Percentiles rank a stretch among this genome's conserved stretches.
These are phyloP conservation scores for Taiwanofungus camphoratus DNA, from an alignment of 1,284 basidiomycete species.

Conservation along the genomic window DNA sequence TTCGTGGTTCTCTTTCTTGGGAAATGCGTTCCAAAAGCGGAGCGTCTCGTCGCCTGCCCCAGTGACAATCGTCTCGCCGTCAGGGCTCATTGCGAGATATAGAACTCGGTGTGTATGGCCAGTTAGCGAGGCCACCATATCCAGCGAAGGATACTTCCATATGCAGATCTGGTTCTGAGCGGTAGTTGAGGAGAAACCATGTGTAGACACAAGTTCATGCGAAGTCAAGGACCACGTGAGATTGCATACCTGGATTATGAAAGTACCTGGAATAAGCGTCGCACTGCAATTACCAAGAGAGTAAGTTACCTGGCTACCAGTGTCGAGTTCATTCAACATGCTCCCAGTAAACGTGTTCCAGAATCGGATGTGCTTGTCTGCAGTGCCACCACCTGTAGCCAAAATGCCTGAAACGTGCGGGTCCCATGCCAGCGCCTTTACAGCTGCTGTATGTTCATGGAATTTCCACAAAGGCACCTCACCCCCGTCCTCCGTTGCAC, in stretches of 20 bases:
- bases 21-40: slow-evolving; percentile 94
- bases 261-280: no score
- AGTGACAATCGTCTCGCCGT: slow-evolving; percentile 96
- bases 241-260: slow-evolving; percentile 80
- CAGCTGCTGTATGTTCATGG: slow-evolving; percentile 93
- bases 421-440: slow-evolving; percentile 98
- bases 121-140: slow-evolving; percentile 90
- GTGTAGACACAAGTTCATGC: slow-evolving; percentile 96
- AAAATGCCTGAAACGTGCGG: slow-evolving; percentile 90
- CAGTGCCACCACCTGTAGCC: slow-evolving; percentile 96
- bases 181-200: slow-evolving; percentile 91
- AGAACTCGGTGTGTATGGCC: slow-evolving; percentile 94
- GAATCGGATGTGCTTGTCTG: slow-evolving; percentile 95
- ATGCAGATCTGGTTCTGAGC: slow-evolving; percentile 98
- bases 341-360: slow-evolving; percentile 93
- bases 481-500: slow-evolving; percentile 37
- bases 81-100: slow-evolving; percentile 95
- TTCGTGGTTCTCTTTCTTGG: slow-evolving; percentile 53
- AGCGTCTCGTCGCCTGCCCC: slow-evolving; percentile 98
- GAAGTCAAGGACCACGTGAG: slow-evolving; percentile 94
- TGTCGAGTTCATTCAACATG: slow-evolving; percentile 83
- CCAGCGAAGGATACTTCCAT: slow-evolving; percentile 93
- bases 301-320: slow-evolving; percentile 80
- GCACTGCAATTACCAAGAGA: background rate
- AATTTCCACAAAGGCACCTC: slow-evolving; percentile 86